These are phyloP conservation scores for Aspergillus bombycis DNA, from an alignment of 2,329 filamentous ascomycete species.

Conservation along the genomic window DNA sequence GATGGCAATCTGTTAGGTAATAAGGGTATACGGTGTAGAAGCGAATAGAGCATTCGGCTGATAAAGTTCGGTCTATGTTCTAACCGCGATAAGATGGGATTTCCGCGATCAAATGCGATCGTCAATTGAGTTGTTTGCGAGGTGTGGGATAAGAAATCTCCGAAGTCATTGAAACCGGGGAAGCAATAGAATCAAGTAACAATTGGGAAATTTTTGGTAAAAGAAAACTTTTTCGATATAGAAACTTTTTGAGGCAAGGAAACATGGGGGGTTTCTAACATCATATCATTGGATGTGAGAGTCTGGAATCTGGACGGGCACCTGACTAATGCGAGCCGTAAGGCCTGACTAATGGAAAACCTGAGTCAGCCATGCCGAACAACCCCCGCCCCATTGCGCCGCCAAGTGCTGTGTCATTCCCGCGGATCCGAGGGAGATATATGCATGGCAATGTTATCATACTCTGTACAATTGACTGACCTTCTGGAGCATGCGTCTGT, in stretches of 20 bases:
- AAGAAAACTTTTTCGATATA: background rate
- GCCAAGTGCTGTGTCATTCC: conserved; percentile 1
- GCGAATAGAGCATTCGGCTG: background rate
- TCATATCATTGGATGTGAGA: background rate
- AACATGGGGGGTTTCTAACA: background rate
- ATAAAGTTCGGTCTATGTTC: background rate
- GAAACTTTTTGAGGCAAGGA: background rate
- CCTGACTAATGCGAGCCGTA: conserved; percentile 5
- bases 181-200: background rate
- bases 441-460: background rate
- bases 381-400: background rate
- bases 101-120: background rate
- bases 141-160: background rate
- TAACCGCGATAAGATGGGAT: background rate
- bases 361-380: background rate
- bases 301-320: background rate
- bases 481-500: background rate
- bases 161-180: too few relatives aligned
- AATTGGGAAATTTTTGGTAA: background rate
- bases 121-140: background rate
- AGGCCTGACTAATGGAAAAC: conserved; percentile 14
- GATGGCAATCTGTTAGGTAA: background rate
- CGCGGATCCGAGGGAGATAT: conserved; percentile 1
- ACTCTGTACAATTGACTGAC: background rate
- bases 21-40: background rate